phyloP scores from a whole-genome alignment of 805 yeast genomes.

The Ogataea degrootiae region DNA sequence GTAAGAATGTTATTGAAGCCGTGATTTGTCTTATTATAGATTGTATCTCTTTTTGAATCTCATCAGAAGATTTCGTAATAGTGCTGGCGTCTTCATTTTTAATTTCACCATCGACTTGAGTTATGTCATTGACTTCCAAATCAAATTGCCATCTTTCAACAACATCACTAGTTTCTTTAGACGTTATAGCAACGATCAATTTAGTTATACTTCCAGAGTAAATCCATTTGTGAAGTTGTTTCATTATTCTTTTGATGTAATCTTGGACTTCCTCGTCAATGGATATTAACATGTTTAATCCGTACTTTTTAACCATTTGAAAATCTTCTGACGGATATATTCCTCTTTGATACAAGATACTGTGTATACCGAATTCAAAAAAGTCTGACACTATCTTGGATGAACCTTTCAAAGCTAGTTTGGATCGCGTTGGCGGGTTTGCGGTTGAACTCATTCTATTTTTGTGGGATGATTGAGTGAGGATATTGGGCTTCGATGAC shows the following conservation, averaged over 20 bases:
- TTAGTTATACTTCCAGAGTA: slow-evolving; percentile 61
- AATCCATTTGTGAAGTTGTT: slow-evolving; percentile 72
- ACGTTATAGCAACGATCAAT: slow-evolving; percentile 67
- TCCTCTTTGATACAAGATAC: slow-evolving; percentile 83
- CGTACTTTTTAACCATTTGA: slow-evolving; percentile 71
- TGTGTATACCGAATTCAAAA: slow-evolving; percentile 75
- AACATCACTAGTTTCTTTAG: slow-evolving; percentile 59
- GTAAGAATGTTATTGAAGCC: slow-evolving; percentile 81
- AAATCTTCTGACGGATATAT: slow-evolving; percentile 88
- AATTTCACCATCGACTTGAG: slow-evolving; percentile 8
- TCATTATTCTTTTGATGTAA: slow-evolving; percentile 63
- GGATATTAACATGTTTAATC: slow-evolving; percentile 65
- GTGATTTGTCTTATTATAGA: slow-evolving; percentile 84
- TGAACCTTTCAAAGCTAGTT: slow-evolving; percentile 69
- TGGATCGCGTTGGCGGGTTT: slow-evolving; percentile 36
- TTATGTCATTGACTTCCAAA: slow-evolving; percentile 36
- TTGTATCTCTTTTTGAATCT: slow-evolving; percentile 72
- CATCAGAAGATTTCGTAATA: slow-evolving; percentile 33
- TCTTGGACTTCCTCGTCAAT: slow-evolving; percentile 70
- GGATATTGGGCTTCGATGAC: not conserved
- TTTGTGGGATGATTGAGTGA: too few relatives aligned
- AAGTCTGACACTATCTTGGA: slow-evolving; percentile 77
- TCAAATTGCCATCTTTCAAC: slow-evolving; percentile 88
- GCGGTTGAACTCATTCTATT: not conserved
- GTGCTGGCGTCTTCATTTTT: slow-evolving; percentile 6